Conservation (phyloP, 2,329 filamentous ascomycete genomes). For the Aspergillus ruber region DNA sequence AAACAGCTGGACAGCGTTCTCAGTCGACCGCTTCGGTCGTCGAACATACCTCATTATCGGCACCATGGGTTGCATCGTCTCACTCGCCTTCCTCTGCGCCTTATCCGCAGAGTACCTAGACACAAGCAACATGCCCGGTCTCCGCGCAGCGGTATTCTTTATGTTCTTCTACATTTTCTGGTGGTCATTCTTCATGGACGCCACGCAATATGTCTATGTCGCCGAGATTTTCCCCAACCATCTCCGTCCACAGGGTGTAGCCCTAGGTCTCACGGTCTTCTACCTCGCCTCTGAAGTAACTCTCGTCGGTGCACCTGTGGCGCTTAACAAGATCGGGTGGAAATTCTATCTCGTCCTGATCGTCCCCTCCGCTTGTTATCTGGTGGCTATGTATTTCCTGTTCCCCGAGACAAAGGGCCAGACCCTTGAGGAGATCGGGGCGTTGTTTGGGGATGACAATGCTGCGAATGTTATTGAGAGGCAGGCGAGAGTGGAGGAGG, state of each 20-base stretch:
- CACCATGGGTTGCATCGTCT: slow-evolving; percentile 24
- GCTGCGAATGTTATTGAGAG: neutral
- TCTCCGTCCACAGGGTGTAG: slow-evolving; percentile 32
- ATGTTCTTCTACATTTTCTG: slow-evolving; percentile 36
- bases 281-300: slow-evolving; percentile 32
- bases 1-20: slow-evolving; percentile 38
- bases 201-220: slow-evolving; percentile 39
- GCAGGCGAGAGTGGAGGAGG: neutral
- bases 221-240: slow-evolving; percentile 39
- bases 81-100: slow-evolving; percentile 28
- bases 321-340: slow-evolving; percentile 27
- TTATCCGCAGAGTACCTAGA: slow-evolving; percentile 30
- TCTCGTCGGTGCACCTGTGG: slow-evolving; percentile 28
- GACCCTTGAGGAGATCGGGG: slow-evolving; percentile 32
- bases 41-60: slow-evolving; percentile 33
- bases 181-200: slow-evolving; percentile 39
- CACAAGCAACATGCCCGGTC: slow-evolving; percentile 28
- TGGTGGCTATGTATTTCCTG: slow-evolving; percentile 27
- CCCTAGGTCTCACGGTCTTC: slow-evolving; percentile 29
- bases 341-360: slow-evolving; percentile 36
- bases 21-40: slow-evolving; percentile 33
- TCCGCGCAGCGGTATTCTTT: slow-evolving; percentile 35
- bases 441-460: slow-evolving; percentile 26
- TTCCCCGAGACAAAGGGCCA: slow-evolving; percentile 33
- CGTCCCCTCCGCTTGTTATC: slow-evolving; percentile 24